Evolutionary conservation across 2,329 filamentous ascomycete genomes (phyloP).

Genomic region (Curvularia sp.): DNA sequence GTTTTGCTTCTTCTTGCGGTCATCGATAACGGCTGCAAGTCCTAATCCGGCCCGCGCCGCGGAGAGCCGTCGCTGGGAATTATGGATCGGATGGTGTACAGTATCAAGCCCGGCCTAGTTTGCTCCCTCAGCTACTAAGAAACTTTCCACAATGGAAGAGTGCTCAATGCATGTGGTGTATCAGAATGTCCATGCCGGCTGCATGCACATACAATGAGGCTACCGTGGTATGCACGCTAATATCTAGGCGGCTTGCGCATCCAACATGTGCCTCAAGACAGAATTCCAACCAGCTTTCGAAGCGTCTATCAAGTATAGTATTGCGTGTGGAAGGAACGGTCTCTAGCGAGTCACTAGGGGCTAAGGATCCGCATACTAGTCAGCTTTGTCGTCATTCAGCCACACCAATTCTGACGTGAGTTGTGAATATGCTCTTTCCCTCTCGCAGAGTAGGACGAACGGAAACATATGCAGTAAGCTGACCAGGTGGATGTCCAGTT

Average conservation of each 20-base stretch:
- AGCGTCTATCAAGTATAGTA: too few relatives aligned
- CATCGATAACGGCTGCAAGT: not conserved
- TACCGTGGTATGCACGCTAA: not conserved
- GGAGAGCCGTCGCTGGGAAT: constrained; percentile 18
- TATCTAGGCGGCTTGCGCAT: not conserved
- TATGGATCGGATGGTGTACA: constrained; percentile 40
- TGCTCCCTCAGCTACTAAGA: not conserved
- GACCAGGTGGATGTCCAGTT: too few relatives aligned
- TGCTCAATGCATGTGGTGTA: too few relatives aligned
- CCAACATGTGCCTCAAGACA: too few relatives aligned
- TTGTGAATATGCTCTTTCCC: not conserved
- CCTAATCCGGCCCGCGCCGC: constrained; percentile 5
- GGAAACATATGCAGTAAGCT: not conserved
- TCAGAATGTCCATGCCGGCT: not conserved
- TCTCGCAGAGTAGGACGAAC: not conserved
- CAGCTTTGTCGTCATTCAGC: not conserved
- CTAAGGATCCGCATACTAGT: not conserved
- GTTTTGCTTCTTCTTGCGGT: not conserved
- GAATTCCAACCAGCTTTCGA: too few relatives aligned
- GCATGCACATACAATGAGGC: not conserved
- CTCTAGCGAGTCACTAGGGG: not conserved
- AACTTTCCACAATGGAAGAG: not conserved
- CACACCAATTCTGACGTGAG: not conserved
- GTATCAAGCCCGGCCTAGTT: not conserved
- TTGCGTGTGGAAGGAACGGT: too few relatives aligned